Evolutionary conservation across 2,329 filamentous ascomycete species (phyloP).

Genomic region (Fusarium tanahbumbuense): DNA sequence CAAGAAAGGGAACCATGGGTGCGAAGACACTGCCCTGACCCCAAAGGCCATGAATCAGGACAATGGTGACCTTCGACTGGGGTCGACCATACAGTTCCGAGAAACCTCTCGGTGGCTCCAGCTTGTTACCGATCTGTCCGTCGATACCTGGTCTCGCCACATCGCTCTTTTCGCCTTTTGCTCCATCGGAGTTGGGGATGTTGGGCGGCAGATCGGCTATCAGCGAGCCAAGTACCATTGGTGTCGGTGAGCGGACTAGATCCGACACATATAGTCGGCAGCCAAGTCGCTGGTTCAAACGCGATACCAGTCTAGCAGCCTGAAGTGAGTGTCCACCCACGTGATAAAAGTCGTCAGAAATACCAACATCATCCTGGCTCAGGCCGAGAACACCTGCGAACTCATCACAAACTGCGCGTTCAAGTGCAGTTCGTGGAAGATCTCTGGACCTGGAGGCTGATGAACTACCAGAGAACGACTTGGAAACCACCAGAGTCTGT

Average conservation of each 20-base stretch:
- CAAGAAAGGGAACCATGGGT: neutral
- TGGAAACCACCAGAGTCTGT: neutral
- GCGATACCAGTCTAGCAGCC: neutral
- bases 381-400: neutral
- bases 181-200: neutral
- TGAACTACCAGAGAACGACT: neutral
- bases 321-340: neutral
- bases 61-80: constrained; percentile 1
- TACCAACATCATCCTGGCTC: neutral
- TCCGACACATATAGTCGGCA: constrained; percentile 1
- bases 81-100: neutral
- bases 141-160: too few species aligned
- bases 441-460: neutral
- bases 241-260: neutral
- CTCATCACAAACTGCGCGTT: neutral
- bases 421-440: neutral
- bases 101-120: neutral
- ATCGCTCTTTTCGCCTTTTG: too few species aligned
- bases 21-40: neutral
- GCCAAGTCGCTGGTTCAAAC: neutral
- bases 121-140: neutral
- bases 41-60: constrained; percentile 1
- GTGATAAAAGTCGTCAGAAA: neutral
- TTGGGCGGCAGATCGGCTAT: neutral
- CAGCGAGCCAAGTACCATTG: neutral